Base-by-base conservation (phyloP, 768 basidiomycete species). In the Collybiopsis luxurians region DNA sequence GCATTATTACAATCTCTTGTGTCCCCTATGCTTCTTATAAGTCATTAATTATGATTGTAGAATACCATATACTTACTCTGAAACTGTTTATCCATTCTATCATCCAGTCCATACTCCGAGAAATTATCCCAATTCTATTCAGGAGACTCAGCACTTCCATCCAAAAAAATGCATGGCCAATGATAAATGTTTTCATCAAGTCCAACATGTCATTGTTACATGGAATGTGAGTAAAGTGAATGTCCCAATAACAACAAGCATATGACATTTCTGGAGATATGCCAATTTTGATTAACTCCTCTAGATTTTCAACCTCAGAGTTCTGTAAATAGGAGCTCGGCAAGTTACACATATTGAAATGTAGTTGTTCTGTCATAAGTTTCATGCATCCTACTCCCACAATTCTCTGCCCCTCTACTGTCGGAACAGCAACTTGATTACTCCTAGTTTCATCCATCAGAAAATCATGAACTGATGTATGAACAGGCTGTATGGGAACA, bases 321-420 rank as follows among this genome's bases (percentile, higher is more conserved):
- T 53, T 53, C n/a, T 23, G 19, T 2, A 53, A 10, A 26, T 44
- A 44, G n/a, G 53, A 53, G 9, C 11, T 19, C 23, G 42, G 15
- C 13, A 53, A 12, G 4, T 45, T 24, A 12, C 27, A 26, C 53
- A 53, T 53, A 31, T 53, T 53, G 40, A 53, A 53, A 44, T 45
- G 39, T 9, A 53, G 28, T 19, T 31, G 7, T 26, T 23, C 4
- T 10, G 19, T 19, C 53, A 53, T 53, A 3, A 51, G 13, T 21
- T 51, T 21, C 3, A 51, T 11, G 36, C 31, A 13, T 12, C 50
- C 50, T 12, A 9, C 26, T 36, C 31, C 31, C 23, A 51, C 10
- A 15, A n/a, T 36, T 17, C 5, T 26, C 13, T 51, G 50, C 15
- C 50, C 50, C n/a, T 38, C n/a, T n/a, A 23, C 23, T 24, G 24